These are phyloP conservation scores for Lipomyces yarrowii DNA, from an alignment of 1,139 yeast species.

Conservation along the genomic window DNA sequence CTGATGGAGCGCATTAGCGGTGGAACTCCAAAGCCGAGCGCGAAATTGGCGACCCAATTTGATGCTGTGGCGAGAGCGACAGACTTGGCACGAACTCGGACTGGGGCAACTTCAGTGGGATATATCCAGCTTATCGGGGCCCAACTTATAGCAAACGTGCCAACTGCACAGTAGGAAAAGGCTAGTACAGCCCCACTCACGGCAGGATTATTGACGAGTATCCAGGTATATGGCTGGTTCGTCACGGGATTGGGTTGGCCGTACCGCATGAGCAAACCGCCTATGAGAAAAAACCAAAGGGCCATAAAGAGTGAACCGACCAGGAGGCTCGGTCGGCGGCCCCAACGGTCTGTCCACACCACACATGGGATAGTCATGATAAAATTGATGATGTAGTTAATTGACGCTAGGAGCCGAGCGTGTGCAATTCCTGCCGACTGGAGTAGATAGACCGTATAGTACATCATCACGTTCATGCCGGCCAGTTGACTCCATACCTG, in stretches of 20 bases:
- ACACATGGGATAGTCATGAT: conserved; percentile 53
- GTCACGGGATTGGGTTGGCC: conserved; percentile 44
- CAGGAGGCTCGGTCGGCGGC: conserved; percentile 52
- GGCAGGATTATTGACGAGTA: conserved; percentile 18
- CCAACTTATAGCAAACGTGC: conserved; percentile 53
- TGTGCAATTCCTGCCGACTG: too few relatives aligned
- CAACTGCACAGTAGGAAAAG: conserved; percentile 26
- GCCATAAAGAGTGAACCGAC: conserved; percentile 51
- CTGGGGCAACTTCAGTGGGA: conserved; percentile 61
- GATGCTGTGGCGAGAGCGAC: conserved; percentile 47
- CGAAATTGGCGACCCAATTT: conserved; percentile 58
- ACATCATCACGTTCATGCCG: too few relatives aligned
- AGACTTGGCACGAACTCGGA: conserved; percentile 81
- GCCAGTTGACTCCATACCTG: too few relatives aligned
- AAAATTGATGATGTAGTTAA: conserved; percentile 33
- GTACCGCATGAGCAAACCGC: conserved; percentile 54
- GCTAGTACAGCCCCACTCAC: conserved; percentile 24
- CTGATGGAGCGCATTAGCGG: conserved; percentile 26
- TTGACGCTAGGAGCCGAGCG: too few relatives aligned
- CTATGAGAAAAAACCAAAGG: conserved; percentile 50
- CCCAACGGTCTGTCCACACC: conserved; percentile 51
- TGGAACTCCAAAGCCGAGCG: conserved; percentile 29
- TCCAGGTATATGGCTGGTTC: conserved; percentile 29
- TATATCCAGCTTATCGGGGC: conserved; percentile 80
- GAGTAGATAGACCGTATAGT: too few relatives aligned